Conservation (phyloP, 768 basidiomycete genomes). For the Guyanaporus albipodus region DNA sequence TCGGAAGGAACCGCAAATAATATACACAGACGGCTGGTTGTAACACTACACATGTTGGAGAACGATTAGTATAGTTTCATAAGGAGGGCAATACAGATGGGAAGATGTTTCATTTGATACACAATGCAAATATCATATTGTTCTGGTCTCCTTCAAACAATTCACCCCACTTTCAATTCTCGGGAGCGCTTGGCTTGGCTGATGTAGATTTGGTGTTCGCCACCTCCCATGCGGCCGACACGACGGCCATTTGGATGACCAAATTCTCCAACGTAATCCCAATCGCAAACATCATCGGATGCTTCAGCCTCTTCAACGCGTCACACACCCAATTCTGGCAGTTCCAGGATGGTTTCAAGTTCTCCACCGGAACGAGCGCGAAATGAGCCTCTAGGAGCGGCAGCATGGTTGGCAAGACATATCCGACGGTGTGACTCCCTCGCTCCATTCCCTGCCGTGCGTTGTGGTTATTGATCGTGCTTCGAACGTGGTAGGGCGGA, state of each 20-base stretch:
- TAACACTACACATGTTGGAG: too few species aligned
- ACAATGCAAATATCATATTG: too few species aligned
- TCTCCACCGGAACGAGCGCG: background rate
- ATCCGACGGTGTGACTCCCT: conserved; percentile 12
- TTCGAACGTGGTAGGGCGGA: background rate
- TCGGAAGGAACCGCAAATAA: too few species aligned
- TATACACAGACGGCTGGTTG: too few species aligned
- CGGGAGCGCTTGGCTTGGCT: background rate
- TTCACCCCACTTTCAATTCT: background rate
- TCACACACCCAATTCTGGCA: conserved; percentile 4
- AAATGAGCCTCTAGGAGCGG: conserved; percentile 6
- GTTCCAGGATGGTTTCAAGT: background rate
- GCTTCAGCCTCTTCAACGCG: conserved; percentile 5
- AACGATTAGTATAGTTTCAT: too few species aligned
- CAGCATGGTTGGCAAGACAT: conserved; percentile 1
- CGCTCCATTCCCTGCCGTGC: background rate
- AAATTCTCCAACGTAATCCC: background rate
- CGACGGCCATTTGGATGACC: conserved; percentile 8
- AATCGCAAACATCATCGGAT: conserved; percentile 1
- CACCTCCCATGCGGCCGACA: conserved; percentile 2
- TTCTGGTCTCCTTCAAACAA: background rate
- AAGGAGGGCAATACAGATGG: too few species aligned
- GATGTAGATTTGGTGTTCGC: background rate
- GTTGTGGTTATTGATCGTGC: background rate
- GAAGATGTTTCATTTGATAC: too few species aligned